Base-by-base conservation (phyloP, 331 rosid species). In the Acacia concinna region DNA sequence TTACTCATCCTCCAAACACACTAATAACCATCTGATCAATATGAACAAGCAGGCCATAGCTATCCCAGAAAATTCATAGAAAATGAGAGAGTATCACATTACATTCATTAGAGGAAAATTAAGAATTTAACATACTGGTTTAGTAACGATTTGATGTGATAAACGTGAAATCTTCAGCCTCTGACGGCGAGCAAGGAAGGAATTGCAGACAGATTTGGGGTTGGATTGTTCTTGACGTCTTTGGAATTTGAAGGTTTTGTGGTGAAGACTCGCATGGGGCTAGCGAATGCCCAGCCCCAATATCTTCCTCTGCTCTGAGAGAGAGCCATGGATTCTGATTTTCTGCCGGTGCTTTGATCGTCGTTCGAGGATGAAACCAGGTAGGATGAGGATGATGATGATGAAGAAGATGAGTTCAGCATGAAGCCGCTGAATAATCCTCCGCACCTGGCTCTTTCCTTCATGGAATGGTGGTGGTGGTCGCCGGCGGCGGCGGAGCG, bases 201-300 rank as follows among this genome's bases (percentile, higher is more conserved):
- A 81, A 95, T 88, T 5, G 93, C 96, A 47, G 93, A 81, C 52
- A 95, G 84, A 78, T 87, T 89, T 18, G 97, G 96, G 1, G 94
- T 68, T 0, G 88, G 78, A 72, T 83, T 90, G 87, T 85, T 88
- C 73, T 87, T 83, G n/a, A 85, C 83, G 8, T 89, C 91, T 69
- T 87, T 91, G 2, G 92, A 83, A 73, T 63, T 15, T 6, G 88
- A 86, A 1, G 91, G 85, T 79, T 90, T 95, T 44, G 79, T 71
- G 64, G 72, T 51, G 21, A 93, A 95, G 47, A 97, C 99, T 89
- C 97, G 89, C 88, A 95, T 90, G 3, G 99, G 99, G 68, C 99
- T 95, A 4, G 99, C 97, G 68, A 93, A 95, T 2, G 98, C 97
- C 99, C 99, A 91, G 6, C 85, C 84, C 99, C 98, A 95, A 81